phyloP scores from a whole-genome alignment of 78 protist species.

The Dictyostelium purpureum region DNA sequence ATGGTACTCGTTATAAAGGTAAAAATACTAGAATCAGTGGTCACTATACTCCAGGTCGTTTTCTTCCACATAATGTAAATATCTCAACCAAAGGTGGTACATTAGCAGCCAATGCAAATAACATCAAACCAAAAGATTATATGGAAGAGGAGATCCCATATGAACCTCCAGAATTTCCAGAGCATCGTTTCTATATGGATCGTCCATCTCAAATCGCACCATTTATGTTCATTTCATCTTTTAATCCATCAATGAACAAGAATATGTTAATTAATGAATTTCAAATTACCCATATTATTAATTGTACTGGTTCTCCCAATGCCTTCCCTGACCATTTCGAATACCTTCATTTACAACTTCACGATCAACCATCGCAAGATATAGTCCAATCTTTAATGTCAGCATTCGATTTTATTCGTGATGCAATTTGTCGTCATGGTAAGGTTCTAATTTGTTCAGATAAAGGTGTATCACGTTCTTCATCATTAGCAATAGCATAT shows the following conservation, averaged over 20 bases:
- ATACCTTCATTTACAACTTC: slow-evolving; percentile 62
- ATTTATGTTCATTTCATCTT: slow-evolving; percentile 64
- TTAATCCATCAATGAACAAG: slow-evolving; percentile 62
- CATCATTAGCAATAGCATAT: slow-evolving; percentile 77
- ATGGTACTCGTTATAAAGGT: slow-evolving; percentile 59
- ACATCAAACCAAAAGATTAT: not conserved
- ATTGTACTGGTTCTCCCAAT: slow-evolving; percentile 78
- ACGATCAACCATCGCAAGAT: slow-evolving; percentile 50
- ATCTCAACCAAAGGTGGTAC: not conserved
- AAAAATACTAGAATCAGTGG: slow-evolving; percentile 18
- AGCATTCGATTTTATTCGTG: slow-evolving; percentile 71
- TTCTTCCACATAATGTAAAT: slow-evolving; percentile 41
- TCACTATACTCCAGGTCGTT: slow-evolving; percentile 74
- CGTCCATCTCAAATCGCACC: slow-evolving; percentile 48
- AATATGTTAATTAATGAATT: slow-evolving; percentile 37
- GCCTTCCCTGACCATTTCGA: slow-evolving; percentile 67
- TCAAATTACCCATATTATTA: slow-evolving; percentile 66
- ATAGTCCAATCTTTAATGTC: slow-evolving; percentile 15
- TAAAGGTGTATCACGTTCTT: slow-evolving; percentile 62
- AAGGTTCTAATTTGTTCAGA: slow-evolving; percentile 55
- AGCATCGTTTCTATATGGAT: slow-evolving; percentile 49
- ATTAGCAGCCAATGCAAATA: not conserved
- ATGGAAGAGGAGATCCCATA: not conserved
- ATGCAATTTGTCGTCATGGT: slow-evolving; percentile 62
- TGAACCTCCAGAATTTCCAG: slow-evolving; percentile 61